Base-by-base conservation (phyloP, 2,329 filamentous ascomycete species). In the Karstenula rhodostoma region DNA sequence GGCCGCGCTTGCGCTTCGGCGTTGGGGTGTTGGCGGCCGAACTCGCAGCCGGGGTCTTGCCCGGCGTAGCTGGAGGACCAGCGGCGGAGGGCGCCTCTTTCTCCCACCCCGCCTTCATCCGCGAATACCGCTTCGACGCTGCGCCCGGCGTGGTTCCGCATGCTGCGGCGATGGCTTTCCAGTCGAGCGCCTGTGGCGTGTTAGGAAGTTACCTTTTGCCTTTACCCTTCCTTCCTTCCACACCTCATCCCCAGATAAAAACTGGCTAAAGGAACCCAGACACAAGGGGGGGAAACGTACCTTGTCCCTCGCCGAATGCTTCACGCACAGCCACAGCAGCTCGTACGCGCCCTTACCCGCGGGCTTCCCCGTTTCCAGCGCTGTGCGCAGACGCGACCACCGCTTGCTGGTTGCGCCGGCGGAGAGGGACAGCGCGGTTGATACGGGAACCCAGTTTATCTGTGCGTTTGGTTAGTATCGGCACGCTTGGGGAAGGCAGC, bases 351-450 rank as follows among this genome's bases (percentile, higher is more conserved):
- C 51, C 3, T 52, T 46, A 2, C 61, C 52, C 0, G 70, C 65
- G 8, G 42, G 37, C 32, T 72, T 70, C 13, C 64, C 67, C 8
- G 63, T 63, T 0, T 69, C 65, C 49, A 77, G 67, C 2, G 66
- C 60, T 19, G 64, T 44, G 63, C 69, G 73, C n/a, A 77, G 68
- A 15, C 76, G 72, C 8, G 70, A 73, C 74, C 73, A 77, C 23
- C 76, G 74, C 66, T 76, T 77, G 1, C 58, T 55, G 2, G 59
- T 63, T 0, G 75, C 73, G 15, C 63, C 64, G 12, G 64, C 64
- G n/a, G 67, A 72, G 22, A 77, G 66, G 6, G 66, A 40, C 2
- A 78, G 64, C 0, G 60, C 69, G 2, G 56, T 49, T 46, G 61
- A 63, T 19, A 78, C 65, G 1, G 71, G 61, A 1, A 59, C 50